These are phyloP conservation scores for Eucalyptus dawsonii DNA, from an alignment of 345 rosid species.

Conservation along the genomic window DNA sequence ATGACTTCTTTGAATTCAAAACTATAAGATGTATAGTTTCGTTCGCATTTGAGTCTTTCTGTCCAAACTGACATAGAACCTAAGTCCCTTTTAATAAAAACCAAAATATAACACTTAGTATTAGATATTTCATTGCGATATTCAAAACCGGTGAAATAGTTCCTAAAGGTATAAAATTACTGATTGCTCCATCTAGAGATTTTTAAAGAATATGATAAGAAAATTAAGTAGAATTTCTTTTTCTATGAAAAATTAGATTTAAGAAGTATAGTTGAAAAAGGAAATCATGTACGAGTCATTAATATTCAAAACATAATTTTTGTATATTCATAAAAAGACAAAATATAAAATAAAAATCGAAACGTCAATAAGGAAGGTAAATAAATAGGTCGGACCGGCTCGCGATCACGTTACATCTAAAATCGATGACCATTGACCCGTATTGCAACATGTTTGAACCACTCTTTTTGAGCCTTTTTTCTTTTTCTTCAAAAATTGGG, in stretches of 20 bases:
- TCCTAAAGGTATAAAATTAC: neutral
- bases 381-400: neutral
- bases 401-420: neutral
- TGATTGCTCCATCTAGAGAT: neutral
- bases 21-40: too few relatives aligned
- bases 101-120: too few relatives aligned
- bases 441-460: neutral
- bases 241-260: neutral
- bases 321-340: neutral
- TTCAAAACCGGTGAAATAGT: neutral
- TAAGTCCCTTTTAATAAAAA: too few relatives aligned
- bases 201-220: neutral
- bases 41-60: too few relatives aligned
- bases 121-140: too few relatives aligned
- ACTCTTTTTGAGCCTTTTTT: neutral
- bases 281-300: neutral
- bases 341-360: neutral
- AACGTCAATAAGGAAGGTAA: neutral
- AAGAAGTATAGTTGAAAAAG: neutral
- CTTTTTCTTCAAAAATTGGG: neutral
- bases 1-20: too few relatives aligned
- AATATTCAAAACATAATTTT: neutral
- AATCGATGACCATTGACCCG: neutral
- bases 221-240: neutral
- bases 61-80: accelerated